Base-by-base conservation (phyloP, 768 basidiomycete genomes). In the Lentinula guzmanii region DNA sequence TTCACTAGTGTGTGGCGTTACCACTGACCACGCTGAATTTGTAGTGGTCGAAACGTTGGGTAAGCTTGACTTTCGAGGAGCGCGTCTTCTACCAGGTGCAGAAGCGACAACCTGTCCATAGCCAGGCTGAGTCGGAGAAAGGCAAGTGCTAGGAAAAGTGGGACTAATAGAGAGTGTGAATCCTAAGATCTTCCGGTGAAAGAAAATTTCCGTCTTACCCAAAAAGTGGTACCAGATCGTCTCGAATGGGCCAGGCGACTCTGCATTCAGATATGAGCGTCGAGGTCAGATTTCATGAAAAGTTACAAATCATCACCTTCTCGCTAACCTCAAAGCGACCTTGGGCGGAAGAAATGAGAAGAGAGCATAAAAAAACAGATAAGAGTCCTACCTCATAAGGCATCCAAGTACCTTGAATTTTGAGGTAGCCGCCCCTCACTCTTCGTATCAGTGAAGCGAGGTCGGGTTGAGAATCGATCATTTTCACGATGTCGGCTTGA, bases 321-420 rank as follows among this genome's bases (percentile, higher is more conserved):
- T 83, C 61, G 91, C 87, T 45, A 93, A 75, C 60, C 86, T 82
- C 61, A 92, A 81, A 11, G 92, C 91, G 60, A 91, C 87, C 88
- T 94, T 67, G 33, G 58, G 42, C 59, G 21, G 61, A 67, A 65
- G 59, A 43, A 41, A 61, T 58, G 15, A 64, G 63, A 43, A 53
- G 16, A 21, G 6, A 43, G 35, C 15, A 56, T 55, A 13, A 41
- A 28, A 35, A 35, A 43, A 45, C 11, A 34, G 34, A 4, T n/a
- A 5, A n/a, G 5, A 42, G 31, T 70, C 81, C 63, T 66, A 89
- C 89, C 79, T 91, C 92, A 73, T 90, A 94, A 37, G 92, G 92
- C 86, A 94, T 90, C 93, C 93, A 95, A 21, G 93, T 93, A 35
- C 93, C 93, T 69, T 95, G 93, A 48, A 95, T 93, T 76, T 94